Evolutionary conservation across 345 rosid species (phyloP).

Genomic region (Heritiera littoralis): DNA sequence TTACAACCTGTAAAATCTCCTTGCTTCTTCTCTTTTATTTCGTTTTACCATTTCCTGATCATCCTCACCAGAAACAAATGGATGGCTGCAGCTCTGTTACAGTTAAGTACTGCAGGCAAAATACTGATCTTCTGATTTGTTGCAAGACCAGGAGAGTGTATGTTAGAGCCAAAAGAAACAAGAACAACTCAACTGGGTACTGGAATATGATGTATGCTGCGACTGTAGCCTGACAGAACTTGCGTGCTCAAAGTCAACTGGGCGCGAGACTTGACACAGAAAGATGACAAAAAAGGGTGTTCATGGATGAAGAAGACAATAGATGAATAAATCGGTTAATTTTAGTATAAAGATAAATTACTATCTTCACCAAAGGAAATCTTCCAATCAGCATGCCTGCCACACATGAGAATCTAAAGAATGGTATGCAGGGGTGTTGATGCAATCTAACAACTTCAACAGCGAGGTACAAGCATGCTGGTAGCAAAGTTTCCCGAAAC

Average conservation of each 20-base stretch:
- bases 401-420: too few species aligned
- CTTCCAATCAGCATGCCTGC: background rate
- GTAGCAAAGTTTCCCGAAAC: background rate
- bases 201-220: conserved; percentile 3
- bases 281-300: too few species aligned
- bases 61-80: background rate
- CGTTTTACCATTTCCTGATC: background rate
- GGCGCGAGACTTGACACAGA: too few species aligned
- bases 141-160: background rate
- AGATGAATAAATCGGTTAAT: too few species aligned
- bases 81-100: background rate
- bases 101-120: background rate
- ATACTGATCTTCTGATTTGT: background rate
- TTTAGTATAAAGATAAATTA: too few species aligned
- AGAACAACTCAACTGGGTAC: background rate
- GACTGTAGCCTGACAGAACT: background rate
- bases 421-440: too few species aligned
- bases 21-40: background rate
- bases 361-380: background rate
- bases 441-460: background rate
- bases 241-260: background rate
- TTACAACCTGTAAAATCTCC: background rate
- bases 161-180: conserved; percentile 1
- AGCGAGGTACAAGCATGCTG: background rate
- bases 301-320: too few species aligned